Conservation (phyloP, 306 rosid species). For the Citrullus amarus region DNA sequence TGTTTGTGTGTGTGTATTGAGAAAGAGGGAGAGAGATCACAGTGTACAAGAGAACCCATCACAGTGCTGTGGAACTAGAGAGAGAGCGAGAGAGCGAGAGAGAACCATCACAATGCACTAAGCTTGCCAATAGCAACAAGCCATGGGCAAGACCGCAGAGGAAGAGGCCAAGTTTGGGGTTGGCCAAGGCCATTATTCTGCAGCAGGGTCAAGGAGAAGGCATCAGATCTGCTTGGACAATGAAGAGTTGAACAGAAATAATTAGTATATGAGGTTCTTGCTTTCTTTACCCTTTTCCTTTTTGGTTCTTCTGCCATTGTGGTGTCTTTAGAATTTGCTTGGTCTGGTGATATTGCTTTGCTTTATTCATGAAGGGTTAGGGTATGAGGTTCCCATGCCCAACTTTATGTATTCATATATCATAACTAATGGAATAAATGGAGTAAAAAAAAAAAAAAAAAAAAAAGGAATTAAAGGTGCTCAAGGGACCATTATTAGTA, state of each 20-base stretch:
- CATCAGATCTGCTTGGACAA: background rate
- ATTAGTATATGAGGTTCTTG: background rate
- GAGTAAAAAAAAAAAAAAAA: background rate
- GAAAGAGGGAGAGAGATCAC: background rate
- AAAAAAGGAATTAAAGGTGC: background rate
- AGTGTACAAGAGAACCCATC: background rate
- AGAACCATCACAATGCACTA: constrained; percentile 15
- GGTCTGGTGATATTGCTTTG: background rate
- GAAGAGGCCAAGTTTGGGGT: constrained; percentile 13
- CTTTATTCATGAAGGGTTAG: background rate
- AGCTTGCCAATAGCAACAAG: constrained; percentile 10
- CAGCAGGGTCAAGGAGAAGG: background rate
- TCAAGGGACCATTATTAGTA: background rate
- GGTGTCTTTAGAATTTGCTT: background rate
- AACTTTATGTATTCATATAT: background rate
- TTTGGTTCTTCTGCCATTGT: background rate
- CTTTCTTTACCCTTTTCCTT: background rate
- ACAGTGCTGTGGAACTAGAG: background rate
- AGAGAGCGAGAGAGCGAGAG: background rate
- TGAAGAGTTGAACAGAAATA: background rate
- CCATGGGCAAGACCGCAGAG: constrained; percentile 14
- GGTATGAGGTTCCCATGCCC: background rate
- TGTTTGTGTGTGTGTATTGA: background rate
- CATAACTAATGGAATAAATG: background rate
- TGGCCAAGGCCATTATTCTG: constrained; percentile 11